Base-by-base conservation (phyloP, 2,329 filamentous ascomycete species). In the Xylariales sp. region DNA sequence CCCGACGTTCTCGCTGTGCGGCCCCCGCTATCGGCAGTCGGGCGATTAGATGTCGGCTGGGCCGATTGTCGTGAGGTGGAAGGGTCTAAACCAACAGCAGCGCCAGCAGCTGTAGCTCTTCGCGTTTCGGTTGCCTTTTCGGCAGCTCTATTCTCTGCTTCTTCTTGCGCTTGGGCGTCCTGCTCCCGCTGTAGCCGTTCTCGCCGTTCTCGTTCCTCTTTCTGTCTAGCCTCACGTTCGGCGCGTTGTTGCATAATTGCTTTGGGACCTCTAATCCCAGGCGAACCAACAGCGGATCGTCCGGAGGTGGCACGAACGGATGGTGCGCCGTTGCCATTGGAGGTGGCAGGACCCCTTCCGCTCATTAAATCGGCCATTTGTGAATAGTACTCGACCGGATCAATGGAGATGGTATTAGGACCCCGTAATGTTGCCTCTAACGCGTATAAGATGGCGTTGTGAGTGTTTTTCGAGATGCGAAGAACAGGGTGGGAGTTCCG, bases 241-340 rank as follows among this genome's bases (percentile, higher is more conserved):
- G 88, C 87, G 64, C 94, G 90, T 78, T 94, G 90, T 80, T 93
- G 90, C 94, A 97, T 97, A 75, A 98, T 95, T 82, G 95, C 92
- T 71, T 92, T 90, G 16, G 95, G 95, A 43, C 94, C 94, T 73
- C 91, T 89, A 68, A 97, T 92, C 32, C 91, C 90, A 9, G 86
- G 86, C 14, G 87, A 88, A 72, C 85, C 83, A 32, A 84, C 84
- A 62, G 85, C 84, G 23, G 86, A 83, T 50, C 69, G 61, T 39
- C 64, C 67, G 2, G 83, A 80, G n/a, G 83, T 81, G 1, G 83
- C 81, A 36, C 83, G 82, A 56, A 85, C 82, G 12, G 83, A 79
- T 1, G 83, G 74, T 43, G 81, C 68, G 65, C 82, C 85, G 77
- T 87, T 86, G 72, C 87, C 87, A 77, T 87, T 87, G 71, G 86